These are phyloP conservation scores for Glebionis coronaria DNA, from an alignment of 129 eudicot genomes.

Conservation along the genomic window DNA sequence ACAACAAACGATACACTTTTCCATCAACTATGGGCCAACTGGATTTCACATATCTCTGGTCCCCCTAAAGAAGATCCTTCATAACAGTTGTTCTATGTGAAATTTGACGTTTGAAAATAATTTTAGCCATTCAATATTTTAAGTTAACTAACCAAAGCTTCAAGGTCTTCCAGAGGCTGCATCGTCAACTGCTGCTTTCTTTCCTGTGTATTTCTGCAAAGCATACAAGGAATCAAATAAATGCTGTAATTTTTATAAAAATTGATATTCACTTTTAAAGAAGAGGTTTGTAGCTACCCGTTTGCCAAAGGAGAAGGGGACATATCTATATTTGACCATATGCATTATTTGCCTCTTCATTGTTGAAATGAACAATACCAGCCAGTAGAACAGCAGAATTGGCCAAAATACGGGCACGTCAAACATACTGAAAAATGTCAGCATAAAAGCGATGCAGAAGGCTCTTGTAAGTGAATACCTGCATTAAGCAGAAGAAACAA, in stretches of 20 bases:
- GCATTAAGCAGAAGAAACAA: slow-evolving; percentile 15
- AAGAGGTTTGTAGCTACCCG: slow-evolving; percentile 39
- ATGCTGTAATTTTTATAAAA: background rate
- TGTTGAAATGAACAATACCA: slow-evolving; percentile 55
- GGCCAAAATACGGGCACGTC: slow-evolving; percentile 94
- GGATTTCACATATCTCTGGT: slow-evolving; percentile 23
- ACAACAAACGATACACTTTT: slow-evolving; percentile 19
- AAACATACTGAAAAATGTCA: slow-evolving; percentile 69
- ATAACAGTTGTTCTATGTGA: slow-evolving; percentile 15
- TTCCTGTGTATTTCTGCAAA: slow-evolving; percentile 73
- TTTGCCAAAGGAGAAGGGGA: slow-evolving; percentile 74
- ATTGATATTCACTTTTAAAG: background rate
- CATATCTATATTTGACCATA: slow-evolving; percentile 78
- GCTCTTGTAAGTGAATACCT: slow-evolving; percentile 67
- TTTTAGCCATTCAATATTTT: slow-evolving; percentile 24
- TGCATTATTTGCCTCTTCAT: slow-evolving; percentile 82
- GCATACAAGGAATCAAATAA: slow-evolving; percentile 6
- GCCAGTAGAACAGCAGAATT: slow-evolving; percentile 72
- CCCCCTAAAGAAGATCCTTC: slow-evolving; percentile 22
- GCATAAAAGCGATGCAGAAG: slow-evolving; percentile 62
- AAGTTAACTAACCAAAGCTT: slow-evolving; percentile 34
- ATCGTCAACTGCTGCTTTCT: slow-evolving; percentile 61
- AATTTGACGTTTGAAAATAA: slow-evolving; percentile 19
- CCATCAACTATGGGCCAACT: slow-evolving; percentile 11
- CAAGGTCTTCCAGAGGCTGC: slow-evolving; percentile 42